Conservation (phyloP, 179 eudicot species). For the Nepenthes alata region DNA sequence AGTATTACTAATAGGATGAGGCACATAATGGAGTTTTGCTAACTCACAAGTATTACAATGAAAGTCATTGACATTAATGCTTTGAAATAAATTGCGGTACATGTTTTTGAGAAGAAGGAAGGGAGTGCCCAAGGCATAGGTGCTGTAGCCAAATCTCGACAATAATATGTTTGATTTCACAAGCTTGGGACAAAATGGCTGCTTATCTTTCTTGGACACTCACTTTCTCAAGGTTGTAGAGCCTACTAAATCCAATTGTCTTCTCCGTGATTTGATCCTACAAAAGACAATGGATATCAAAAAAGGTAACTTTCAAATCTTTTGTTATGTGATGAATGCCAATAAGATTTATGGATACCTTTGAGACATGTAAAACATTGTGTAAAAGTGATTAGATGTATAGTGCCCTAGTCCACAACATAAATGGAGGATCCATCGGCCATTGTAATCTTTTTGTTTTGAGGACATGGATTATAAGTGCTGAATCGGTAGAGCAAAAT, state of each 20-base stretch:
- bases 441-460: too few species aligned
- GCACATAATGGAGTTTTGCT: background rate
- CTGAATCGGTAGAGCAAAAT: too few species aligned
- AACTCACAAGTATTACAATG: conserved; percentile 1
- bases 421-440: too few species aligned
- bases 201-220: too few species aligned
- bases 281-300: background rate
- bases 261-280: background rate
- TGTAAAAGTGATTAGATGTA: background rate
- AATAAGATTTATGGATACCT: background rate
- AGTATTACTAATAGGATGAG: background rate
- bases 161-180: background rate
- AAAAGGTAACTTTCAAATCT: background rate
- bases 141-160: background rate
- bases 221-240: background rate
- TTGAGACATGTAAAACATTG: background rate
- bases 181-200: too few species aligned
- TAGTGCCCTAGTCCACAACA: too few species aligned
- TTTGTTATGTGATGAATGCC: background rate
- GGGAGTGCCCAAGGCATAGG: background rate
- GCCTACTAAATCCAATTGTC: background rate
- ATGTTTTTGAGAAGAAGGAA: background rate
- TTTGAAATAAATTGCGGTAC: background rate
- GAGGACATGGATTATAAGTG: too few species aligned
- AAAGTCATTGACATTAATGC: background rate